A percentile compares a stretch with the other conserved stretches of the same genome.
Evolutionary conservation across 202 grass and related monocot species (phyloP).

Genomic region (Setaria italica): DNA sequence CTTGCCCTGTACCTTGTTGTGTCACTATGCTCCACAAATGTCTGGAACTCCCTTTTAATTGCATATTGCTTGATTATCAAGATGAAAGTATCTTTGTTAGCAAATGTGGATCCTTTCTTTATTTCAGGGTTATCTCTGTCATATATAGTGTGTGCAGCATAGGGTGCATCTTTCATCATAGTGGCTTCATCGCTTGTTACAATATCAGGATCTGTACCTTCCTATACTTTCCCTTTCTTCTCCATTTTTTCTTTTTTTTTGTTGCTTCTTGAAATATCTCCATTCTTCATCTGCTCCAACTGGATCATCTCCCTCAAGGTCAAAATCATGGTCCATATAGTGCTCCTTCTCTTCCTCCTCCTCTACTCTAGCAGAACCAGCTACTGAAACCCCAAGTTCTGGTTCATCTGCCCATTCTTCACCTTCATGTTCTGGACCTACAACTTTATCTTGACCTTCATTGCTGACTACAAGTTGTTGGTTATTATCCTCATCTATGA

Average conservation of each 20-base stretch:
- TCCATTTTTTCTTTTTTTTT: neutral
- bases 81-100: neutral
- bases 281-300: neutral
- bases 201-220: neutral
- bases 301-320: neutral
- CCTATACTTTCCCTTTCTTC: neutral
- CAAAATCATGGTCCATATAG: neutral
- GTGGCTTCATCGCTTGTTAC: constrained; percentile 9
- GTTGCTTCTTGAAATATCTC: neutral
- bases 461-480: too few species aligned
- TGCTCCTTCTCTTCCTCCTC: neutral
- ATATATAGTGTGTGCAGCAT: neutral
- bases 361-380: neutral
- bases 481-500: too few species aligned
- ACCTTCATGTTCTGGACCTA: neutral
- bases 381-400: neutral
- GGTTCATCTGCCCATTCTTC: neutral
- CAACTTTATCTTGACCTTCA: too few species aligned
- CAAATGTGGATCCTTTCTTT: neutral
- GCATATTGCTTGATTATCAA: neutral
- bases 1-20: neutral
- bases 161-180: neutral
- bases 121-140: neutral
- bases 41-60: neutral
- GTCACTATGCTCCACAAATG: neutral